These are phyloP conservation scores for Cordyceps cicadae DNA, from an alignment of 2,329 filamentous ascomycete genomes.

Conservation along the genomic window DNA sequence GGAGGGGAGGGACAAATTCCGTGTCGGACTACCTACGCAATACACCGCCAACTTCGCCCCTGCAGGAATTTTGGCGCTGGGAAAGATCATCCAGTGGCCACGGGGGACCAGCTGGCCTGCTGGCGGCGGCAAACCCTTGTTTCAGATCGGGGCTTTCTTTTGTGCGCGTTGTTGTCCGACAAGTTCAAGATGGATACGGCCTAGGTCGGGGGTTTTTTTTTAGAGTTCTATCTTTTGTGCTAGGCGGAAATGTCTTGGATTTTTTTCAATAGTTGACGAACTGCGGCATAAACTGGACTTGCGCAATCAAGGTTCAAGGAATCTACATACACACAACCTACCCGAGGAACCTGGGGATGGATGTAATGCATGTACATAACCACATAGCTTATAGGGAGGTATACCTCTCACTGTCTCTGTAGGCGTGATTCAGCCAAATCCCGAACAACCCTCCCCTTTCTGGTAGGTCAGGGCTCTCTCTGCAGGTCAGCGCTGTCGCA, in stretches of 20 bases:
- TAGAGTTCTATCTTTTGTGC: neutral
- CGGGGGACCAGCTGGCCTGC: neutral
- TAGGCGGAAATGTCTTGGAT: too few relatives aligned
- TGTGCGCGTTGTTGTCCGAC: neutral
- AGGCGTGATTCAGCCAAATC: neutral
- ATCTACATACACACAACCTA: too few relatives aligned
- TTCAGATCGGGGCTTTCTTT: constrained; percentile 9
- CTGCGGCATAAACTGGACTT: neutral
- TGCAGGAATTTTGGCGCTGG: neutral
- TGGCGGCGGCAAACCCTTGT: constrained; percentile 6
- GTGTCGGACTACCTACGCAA: neutral
- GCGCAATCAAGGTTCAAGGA: neutral
- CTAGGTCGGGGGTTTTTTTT: neutral
- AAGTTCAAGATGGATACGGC: neutral
- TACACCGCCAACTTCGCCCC: neutral
- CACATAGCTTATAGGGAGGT: too few relatives aligned
- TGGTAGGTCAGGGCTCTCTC: neutral
- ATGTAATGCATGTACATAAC: neutral
- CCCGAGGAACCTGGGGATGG: neutral
- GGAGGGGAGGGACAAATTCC: neutral
- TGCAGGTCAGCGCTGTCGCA: constrained; percentile 1
- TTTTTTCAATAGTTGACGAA: too few relatives aligned
- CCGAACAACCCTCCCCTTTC: neutral
- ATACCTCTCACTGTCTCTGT: too few relatives aligned
- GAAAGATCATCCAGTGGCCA: constrained; percentile 4